Conservation (phyloP, 345 rosid genomes). For the Rhodomyrtus tomentosa region DNA sequence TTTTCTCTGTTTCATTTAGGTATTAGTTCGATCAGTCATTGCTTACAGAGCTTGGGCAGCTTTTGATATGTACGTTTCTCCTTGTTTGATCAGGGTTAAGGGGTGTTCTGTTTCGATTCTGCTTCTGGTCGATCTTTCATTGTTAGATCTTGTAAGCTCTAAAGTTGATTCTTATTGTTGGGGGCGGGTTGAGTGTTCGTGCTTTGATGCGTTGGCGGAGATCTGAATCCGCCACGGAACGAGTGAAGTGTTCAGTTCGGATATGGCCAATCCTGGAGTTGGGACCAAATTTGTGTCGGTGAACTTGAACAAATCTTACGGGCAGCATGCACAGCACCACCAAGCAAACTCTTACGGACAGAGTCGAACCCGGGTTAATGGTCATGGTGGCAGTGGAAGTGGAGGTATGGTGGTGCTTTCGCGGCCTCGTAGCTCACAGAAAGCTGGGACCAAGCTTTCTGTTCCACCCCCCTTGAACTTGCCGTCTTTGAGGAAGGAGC, state of each 20-base stretch:
- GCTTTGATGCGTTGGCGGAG: conserved; percentile 66
- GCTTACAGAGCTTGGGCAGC: not conserved
- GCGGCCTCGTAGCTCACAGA: conserved; percentile 87
- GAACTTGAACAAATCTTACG: conserved; percentile 87
- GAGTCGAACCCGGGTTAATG: conserved; percentile 27
- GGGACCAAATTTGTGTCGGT: conserved; percentile 77
- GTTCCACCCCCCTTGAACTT: conserved; percentile 99
- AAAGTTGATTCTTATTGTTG: conserved; percentile 4
- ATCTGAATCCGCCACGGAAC: conserved; percentile 32
- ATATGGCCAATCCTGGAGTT: conserved; percentile 86
- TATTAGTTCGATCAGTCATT: not conserved
- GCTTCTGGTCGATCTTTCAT: conserved; percentile 10
- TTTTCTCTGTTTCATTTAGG: conserved; percentile 3
- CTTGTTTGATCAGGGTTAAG: conserved; percentile 12
- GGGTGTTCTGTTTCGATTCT: conserved; percentile 5
- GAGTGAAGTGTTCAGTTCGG: conserved; percentile 16
- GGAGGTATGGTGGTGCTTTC: conserved; percentile 92
- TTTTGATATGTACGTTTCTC: not conserved
- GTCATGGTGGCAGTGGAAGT: conserved; percentile 37
- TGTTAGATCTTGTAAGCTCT: conserved; percentile 9
- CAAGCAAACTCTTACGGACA: conserved; percentile 36
- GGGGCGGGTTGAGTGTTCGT: conserved; percentile 9
- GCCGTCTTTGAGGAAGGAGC: conserved; percentile 87
- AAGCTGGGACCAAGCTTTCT: conserved; percentile 83
- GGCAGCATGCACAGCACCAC: conserved; percentile 38